Base-by-base conservation (phyloP, 345 rosid genomes). In the Pugionium cornutum region DNA sequence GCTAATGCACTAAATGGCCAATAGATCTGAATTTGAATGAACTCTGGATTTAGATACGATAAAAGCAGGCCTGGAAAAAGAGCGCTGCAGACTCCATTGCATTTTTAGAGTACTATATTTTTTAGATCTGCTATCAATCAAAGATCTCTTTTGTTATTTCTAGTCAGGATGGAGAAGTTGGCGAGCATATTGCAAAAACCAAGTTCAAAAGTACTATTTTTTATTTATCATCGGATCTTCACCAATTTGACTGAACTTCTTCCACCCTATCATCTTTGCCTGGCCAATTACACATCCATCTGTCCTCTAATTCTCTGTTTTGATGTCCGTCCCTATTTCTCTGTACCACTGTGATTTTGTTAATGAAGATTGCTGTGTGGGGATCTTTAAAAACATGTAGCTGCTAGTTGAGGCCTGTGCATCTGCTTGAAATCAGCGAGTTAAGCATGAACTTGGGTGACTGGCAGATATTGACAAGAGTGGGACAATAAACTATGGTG, bases 401-500 rank as follows among this genome's bases (percentile, higher is more conserved):
- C 69, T 53, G 49, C 59, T 52, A 52, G 50, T 52, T 64, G 32
- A 26, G 3, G 37, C 31, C 49, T 58, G 31, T 50, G 60, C 44
- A 58, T 40, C 53, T 34, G 6, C 64, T 47, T 60, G 41, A 53
- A 44, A 53, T 30, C 62, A 62, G 30, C 46, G 37, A 2, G 63
- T 53, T 54, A 37, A 47, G 36, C 41, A 28, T 33, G 47, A 69
- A 32, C 26, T 37, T 71, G 29, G 47, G 68, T 35, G 64, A 9
- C 53, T 51, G 97, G 99, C 99, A 63, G 97, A 94, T 75, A 88
- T 94, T 70, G 97, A 90, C 81, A 94, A 94, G 74, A 94, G 95
- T 51, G 97, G 99, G 52, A 88, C 97, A 64, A 94, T 94, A 32
- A 97, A 94, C 62, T 94, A 94, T 53, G 91, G 95, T 18, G 97